Conservation (phyloP, 495 filamentous ascomycete species). For the Copromyces sp. region DNA sequence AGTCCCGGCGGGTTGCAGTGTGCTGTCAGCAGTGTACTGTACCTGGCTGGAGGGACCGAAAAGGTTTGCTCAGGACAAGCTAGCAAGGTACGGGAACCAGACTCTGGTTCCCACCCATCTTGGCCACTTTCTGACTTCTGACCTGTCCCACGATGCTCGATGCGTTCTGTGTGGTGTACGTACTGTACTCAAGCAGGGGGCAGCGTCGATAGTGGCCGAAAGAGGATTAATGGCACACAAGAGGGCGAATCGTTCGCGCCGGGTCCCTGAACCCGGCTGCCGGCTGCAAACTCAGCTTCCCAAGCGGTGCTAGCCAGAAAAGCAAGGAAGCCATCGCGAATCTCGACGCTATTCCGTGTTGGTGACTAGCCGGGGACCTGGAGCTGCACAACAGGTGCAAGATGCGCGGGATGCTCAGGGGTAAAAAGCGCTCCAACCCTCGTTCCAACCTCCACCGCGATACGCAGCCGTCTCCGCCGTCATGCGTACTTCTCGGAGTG, state of each 20-base stretch:
- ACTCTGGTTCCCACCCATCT: background rate
- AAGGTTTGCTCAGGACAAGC: background rate
- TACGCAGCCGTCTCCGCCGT: background rate
- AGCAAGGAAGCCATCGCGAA: background rate
- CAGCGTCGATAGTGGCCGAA: background rate
- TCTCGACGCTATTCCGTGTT: background rate
- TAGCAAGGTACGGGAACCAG: background rate
- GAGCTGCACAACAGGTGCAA: background rate
- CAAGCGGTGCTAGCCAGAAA: background rate
- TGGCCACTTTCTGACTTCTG: background rate
- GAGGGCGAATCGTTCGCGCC: background rate
- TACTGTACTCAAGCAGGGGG: background rate
- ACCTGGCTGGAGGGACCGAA: background rate
- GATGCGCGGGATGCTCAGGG: background rate
- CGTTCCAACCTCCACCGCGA: background rate
- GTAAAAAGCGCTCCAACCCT: background rate
- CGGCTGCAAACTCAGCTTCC: background rate
- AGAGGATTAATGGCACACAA: background rate
- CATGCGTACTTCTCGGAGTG: background rate
- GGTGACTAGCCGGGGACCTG: background rate
- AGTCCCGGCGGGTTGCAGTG: background rate
- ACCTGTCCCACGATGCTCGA: background rate
- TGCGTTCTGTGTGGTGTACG: background rate
- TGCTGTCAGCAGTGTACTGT: background rate
- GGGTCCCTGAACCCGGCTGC: background rate